These are phyloP conservation scores for Blastobotrys americana DNA, from an alignment of 805 yeast species.

Conservation along the genomic window DNA sequence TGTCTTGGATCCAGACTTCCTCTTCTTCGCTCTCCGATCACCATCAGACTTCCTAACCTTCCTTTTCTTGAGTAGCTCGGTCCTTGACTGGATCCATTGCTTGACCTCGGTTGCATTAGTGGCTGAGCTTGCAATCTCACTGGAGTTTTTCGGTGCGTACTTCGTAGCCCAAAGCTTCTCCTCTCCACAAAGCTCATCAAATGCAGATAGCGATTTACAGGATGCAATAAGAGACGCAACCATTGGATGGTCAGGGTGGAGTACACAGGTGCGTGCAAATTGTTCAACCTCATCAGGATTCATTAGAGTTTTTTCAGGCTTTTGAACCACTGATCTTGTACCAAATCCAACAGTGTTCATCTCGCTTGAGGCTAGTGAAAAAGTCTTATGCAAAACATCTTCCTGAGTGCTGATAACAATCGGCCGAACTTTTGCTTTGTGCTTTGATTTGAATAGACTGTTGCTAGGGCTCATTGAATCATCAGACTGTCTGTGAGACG, in stretches of 20 bases:
- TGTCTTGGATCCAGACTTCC: neutral
- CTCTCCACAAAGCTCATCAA: slow-evolving; percentile 15
- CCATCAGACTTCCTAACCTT: neutral
- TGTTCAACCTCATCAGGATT: slow-evolving; percentile 4
- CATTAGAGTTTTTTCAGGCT: slow-evolving; percentile 7
- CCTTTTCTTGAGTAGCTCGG: slow-evolving; percentile 8
- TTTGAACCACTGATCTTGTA: neutral
- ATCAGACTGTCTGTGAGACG: slow-evolving; percentile 39
- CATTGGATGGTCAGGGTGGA: neutral
- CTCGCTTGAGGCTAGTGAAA: neutral
- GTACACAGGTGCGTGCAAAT: slow-evolving; percentile 5
- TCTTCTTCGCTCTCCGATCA: slow-evolving; percentile 11
- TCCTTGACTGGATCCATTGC: slow-evolving; percentile 14
- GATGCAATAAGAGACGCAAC: slow-evolving; percentile 9
- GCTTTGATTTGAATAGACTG: slow-evolving; percentile 1
- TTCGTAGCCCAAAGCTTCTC: slow-evolving; percentile 14
- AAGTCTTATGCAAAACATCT: neutral
- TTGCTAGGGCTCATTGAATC: slow-evolving; percentile 42
- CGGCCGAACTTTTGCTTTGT: neutral
- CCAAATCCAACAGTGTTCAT: neutral
- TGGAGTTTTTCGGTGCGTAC: slow-evolving; percentile 13
- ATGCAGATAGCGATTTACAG: slow-evolving; percentile 10
- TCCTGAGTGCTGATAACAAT: neutral
- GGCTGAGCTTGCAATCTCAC: slow-evolving; percentile 8
- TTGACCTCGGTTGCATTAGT: slow-evolving; percentile 7